phyloP scores from a whole-genome alignment of 2,329 filamentous ascomycete species.

The Metarhizium guizhouense region DNA sequence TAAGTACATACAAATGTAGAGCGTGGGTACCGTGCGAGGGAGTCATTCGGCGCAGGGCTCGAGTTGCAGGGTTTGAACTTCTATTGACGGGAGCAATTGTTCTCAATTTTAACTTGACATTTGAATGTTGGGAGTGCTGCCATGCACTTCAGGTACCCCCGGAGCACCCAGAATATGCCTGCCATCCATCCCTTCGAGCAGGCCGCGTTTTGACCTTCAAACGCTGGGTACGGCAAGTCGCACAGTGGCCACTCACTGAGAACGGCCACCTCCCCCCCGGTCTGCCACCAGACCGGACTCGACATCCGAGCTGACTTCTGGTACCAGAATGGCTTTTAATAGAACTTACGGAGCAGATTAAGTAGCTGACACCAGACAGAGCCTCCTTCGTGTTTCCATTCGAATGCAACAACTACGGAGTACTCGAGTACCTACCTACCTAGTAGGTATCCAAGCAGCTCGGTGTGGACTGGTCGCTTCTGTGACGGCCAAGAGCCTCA shows the following conservation, averaged over 20 bases:
- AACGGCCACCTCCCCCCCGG: background rate
- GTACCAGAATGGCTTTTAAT: background rate
- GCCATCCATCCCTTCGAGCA: too few relatives aligned
- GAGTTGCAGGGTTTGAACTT: background rate
- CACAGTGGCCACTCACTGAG: background rate
- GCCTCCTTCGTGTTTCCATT: background rate
- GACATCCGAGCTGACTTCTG: background rate
- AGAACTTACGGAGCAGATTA: too few relatives aligned
- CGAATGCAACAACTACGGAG: background rate
- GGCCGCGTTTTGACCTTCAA: too few relatives aligned
- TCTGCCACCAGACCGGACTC: background rate
- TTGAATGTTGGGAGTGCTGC: background rate
- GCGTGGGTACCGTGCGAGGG: background rate
- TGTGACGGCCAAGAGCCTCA: background rate
- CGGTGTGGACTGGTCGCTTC: background rate
- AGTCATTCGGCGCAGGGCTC: background rate
- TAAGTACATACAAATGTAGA: background rate
- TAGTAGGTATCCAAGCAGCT: background rate
- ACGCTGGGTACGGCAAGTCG: background rate
- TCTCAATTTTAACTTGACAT: background rate
- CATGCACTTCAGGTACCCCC: background rate
- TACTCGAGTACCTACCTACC: too few relatives aligned
- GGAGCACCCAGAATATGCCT: background rate
- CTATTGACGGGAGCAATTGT: background rate
- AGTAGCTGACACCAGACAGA: background rate